Evolutionary conservation across 2,329 filamentous ascomycete species (phyloP), one percentile per base, ranked within the genome.

Genomic region (Dactylellina leptospora): DNA sequence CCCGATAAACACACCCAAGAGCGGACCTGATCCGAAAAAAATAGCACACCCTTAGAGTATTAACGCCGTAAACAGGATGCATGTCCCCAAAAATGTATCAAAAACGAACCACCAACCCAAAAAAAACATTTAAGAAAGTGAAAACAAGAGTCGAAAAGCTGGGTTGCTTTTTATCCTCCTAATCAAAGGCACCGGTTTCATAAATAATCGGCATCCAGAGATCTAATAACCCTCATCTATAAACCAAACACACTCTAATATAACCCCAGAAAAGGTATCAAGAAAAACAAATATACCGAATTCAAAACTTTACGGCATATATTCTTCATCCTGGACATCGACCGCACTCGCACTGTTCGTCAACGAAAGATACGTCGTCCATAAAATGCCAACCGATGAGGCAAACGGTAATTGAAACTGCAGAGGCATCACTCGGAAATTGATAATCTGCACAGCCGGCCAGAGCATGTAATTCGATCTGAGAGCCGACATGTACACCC

Each of bases 371-470:
- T 97, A 99, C 18, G 93, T 93, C 9, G 95, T 97, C 95, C 93
- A 97, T 30, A 92, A 92, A 77, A 97, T 97, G 84, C 93, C 93
- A 62, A 99, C 82, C 6, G 91, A 96, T 13, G 93, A 97, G 6
- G 97, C 93, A 79, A 99, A 97, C 0, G 93, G 93, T 81, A 99
- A 90, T 81, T 99, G 95, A 80, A 95, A 96, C 79, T 96, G 93
- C 58, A 97, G 89, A 11, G 95, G 95, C 84, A 99, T 92, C 76
- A 97, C 79, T 27, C 93, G 87, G 82, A 99, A 99, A 83, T 99
- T 99, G 82, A 99, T 86, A 74, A 97, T 88, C 82, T 99, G 95
- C 45, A 99, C 95, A 4, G 90, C 87, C 22, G 95, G 95, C 95
- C 95, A 99, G 22, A 99, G 86, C 76, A 96, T 83, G 77, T 90